Evolutionary conservation across 2,329 filamentous ascomycete species (phyloP), one percentile per base, ranked within the genome.

Genomic region (Raffaelea deltoideospora): DNA sequence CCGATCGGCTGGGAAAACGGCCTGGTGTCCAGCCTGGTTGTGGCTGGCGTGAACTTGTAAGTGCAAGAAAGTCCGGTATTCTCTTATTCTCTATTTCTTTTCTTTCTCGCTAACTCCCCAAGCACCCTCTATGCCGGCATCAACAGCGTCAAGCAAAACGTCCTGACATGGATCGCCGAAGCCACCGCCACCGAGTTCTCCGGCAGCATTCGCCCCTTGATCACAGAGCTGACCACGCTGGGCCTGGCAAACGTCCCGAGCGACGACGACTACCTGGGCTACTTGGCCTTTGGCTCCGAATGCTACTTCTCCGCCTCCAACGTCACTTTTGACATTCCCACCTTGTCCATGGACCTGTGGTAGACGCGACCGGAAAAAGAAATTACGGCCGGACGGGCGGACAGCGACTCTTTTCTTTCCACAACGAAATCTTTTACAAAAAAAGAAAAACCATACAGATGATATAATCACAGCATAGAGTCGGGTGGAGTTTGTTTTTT

Each of bases 271-370:
- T 70, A 68, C 48, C 48, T 72, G 13, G 67, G 67, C 15, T 65
- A 68, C 44, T 54, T 70, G 45, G 57, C 55, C 31, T 64, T 72
- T 42, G 68, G 68, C n/a, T 60, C 62, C 14, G 68, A 72, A 47
- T 56, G 65, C 1, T 65, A 64, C 48, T 60, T 51, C 6, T 52
- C 59, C 8, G 41, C 48, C 23, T 46, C 49, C 6, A 58, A 58
- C 22, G 65, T 71, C 35, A 72, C 66, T 1, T 68, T 72, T 42
- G 53, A 53, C 29, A 64, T 67, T 3, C 50, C 54, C 10, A 40
- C 44, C 15, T 44, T 63, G 34, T 49, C 53, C 24, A 57, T 63
- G 45, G 53, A 58, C 3, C 27, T 46, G 14, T 33, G 26, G 33
- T 45, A 38, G 35, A 32, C 18, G 18, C n/a, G n/a, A n/a, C n/a